These are phyloP conservation scores for Sicyos baderoa DNA, from an alignment of 306 rosid species.

Conservation along the genomic window DNA sequence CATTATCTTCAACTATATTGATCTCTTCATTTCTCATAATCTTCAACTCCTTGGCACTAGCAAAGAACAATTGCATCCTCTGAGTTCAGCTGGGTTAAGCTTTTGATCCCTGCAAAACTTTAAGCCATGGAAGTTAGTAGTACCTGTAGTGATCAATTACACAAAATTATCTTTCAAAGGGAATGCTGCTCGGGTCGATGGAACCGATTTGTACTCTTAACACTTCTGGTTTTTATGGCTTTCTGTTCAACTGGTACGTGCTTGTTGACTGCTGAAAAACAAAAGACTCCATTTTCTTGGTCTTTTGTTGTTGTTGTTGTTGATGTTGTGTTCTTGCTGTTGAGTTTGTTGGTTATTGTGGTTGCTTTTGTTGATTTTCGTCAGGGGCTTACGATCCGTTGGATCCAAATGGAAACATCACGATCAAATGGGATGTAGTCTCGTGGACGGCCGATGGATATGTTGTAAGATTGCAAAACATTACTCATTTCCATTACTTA, in stretches of 20 bases:
- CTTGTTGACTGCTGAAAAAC: neutral
- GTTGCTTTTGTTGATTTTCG: neutral
- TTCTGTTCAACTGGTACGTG: slow-evolving; percentile 4
- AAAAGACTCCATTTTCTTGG: neutral
- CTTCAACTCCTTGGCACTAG: neutral
- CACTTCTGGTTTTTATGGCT: slow-evolving; percentile 6
- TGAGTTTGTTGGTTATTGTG: neutral
- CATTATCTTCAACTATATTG: slow-evolving; percentile 10
- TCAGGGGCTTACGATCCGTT: slow-evolving; percentile 31
- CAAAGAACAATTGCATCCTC: slow-evolving; percentile 3
- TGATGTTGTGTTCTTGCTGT: neutral
- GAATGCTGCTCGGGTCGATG: slow-evolving; percentile 3
- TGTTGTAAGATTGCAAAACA: slow-evolving; percentile 25
- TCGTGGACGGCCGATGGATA: slow-evolving; percentile 38
- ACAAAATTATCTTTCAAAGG: neutral
- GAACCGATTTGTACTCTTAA: neutral
- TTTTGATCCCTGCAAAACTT: slow-evolving; percentile 10
- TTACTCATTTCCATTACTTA: slow-evolving; percentile 2
- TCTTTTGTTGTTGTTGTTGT: neutral
- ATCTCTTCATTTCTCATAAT: slow-evolving; percentile 3
- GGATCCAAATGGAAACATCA: slow-evolving; percentile 33
- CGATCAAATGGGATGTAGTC: slow-evolving; percentile 33
- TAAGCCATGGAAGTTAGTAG: slow-evolving; percentile 15
- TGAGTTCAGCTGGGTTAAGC: slow-evolving; percentile 3
- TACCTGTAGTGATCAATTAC: neutral